Evolutionary conservation across 768 basidiomycete species (phyloP), one percentile per base, ranked within the genome.

Genomic region (Termitomyces sp.): DNA sequence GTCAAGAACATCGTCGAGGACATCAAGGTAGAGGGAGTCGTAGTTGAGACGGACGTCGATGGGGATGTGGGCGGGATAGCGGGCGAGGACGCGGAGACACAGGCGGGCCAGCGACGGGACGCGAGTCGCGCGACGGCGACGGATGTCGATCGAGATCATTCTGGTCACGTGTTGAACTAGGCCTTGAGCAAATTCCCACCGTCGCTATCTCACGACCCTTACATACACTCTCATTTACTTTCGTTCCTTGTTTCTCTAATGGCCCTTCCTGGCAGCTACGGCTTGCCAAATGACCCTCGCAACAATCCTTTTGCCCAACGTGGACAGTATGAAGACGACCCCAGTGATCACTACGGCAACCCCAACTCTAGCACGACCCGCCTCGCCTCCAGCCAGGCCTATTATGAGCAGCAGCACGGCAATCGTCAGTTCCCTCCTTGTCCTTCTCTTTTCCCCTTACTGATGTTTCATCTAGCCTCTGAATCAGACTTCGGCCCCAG

Each of bases 21-120:
- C 59, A 63, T 30, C 76, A 73, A 43, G 62, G 58, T 58, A 30
- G 30, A 57, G 64, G 27, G 27, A 70, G 71, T 46, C 25, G 28
- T 57, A 54, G 41, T 45, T 27, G 5, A 59, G 59, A n/a, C 58
- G 60, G n/a, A 49, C 73, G 55, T 21, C 62, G 47, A 76, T 74
- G 60, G 52, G 62, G 21, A 82, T 52, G 54, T 79, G 70, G 59
- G 85, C 79, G 0, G 82, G 74, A 59, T 69, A 71, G 11, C 68
- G 64, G 6, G 72, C 66, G 35, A 88, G 73, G 17, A 60, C 65
- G 47, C 64, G 67, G 17, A 88, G 63, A 61, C 83, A 85, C 55
- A 86, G 71, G 55, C 73, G 73, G 32, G 75, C 62, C 42, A 89
- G 77, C 3, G 85, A 77, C 0, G 84, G 85, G 41, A 82, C 66